A percentile compares a stretch with the other conserved stretches of the same genome.
Evolutionary conservation across 169 alveolate genomes (phyloP).

Genomic region (Plasmodium vinckei): DNA sequence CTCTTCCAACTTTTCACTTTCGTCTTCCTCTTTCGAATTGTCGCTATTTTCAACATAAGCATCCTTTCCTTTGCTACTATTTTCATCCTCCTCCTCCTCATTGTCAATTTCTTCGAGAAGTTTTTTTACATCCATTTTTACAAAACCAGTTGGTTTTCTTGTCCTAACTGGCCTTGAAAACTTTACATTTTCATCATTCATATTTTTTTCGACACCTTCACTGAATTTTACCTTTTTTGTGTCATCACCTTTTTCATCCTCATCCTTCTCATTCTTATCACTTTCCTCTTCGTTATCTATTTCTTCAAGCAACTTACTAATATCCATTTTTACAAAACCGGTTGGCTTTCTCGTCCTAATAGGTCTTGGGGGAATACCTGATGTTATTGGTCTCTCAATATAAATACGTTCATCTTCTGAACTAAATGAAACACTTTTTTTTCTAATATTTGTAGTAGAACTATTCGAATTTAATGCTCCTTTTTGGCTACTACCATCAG

Average conservation of each 20-base stretch:
- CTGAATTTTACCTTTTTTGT: not conserved
- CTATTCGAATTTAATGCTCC: not conserved
- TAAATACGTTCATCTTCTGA: constrained; percentile 30
- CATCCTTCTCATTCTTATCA: not conserved
- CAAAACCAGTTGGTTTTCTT: constrained; percentile 54
- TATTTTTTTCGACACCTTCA: constrained; percentile 1
- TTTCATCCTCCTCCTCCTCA: constrained; percentile 7
- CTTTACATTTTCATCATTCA: not conserved
- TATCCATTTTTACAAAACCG: constrained; percentile 40
- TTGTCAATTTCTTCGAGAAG: constrained; percentile 33
- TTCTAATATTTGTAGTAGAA: not conserved
- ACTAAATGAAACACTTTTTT: constrained; percentile 36
- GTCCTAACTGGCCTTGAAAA: constrained; percentile 16
- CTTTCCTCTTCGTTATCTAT: constrained; percentile 9
- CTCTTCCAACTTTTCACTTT: not conserved
- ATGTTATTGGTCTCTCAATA: constrained; percentile 21
- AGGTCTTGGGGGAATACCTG: constrained; percentile 13
- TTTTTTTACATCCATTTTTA: constrained; percentile 48
- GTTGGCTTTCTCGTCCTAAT: constrained; percentile 67
- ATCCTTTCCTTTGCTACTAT: not conserved
- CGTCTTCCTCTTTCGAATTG: not conserved
- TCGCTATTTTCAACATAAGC: not conserved
- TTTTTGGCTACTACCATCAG: not conserved
- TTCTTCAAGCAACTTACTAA: constrained; percentile 15
- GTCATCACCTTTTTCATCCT: not conserved